phyloP scores from a whole-genome alignment of 441 rosid species.

The Daphne laureola region DNA sequence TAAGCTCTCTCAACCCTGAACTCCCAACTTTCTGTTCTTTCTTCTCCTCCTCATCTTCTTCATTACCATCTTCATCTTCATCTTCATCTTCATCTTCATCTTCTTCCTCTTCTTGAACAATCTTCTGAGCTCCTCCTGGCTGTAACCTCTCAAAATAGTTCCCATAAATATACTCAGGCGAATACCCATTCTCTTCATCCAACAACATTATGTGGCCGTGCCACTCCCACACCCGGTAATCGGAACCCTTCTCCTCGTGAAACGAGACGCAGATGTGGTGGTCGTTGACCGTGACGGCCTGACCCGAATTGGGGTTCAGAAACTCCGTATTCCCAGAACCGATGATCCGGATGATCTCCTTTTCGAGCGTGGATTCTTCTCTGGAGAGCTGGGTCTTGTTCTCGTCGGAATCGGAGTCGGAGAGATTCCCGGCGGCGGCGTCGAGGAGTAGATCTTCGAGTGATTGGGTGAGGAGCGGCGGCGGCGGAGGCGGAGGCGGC shows the following conservation, averaged over 20 bases:
- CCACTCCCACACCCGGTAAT: constrained; percentile 92
- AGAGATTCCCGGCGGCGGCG: constrained; percentile 32
- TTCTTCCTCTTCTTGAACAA: constrained; percentile 22
- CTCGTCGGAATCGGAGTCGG: constrained; percentile 36
- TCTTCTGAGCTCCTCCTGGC: constrained; percentile 22
- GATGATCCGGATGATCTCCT: constrained; percentile 59
- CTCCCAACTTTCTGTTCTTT: constrained; percentile 33
- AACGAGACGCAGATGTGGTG: constrained; percentile 71
- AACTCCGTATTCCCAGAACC: constrained; percentile 51
- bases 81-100: constrained; percentile 23
- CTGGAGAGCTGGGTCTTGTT: constrained; percentile 36
- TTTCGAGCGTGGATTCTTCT: constrained; percentile 73
- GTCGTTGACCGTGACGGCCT: constrained; percentile 63
- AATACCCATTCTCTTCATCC: constrained; percentile 70
- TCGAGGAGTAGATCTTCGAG: constrained; percentile 69
- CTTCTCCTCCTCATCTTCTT: constrained; percentile 5
- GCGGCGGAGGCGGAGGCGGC: constrained; percentile 29
- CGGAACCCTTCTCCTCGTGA: constrained; percentile 65
- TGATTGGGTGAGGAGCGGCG: constrained; percentile 43
- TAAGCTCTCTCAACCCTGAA: constrained; percentile 67
- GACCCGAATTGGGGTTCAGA: constrained; percentile 72
- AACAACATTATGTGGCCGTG: constrained; percentile 85
- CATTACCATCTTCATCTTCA: constrained; percentile 8
- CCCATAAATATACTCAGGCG: constrained; percentile 87
- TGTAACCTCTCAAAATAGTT: constrained; percentile 83